phyloP scores from a whole-genome alignment of 2,329 filamentous ascomycete species.

The Fusarium nygamai region DNA sequence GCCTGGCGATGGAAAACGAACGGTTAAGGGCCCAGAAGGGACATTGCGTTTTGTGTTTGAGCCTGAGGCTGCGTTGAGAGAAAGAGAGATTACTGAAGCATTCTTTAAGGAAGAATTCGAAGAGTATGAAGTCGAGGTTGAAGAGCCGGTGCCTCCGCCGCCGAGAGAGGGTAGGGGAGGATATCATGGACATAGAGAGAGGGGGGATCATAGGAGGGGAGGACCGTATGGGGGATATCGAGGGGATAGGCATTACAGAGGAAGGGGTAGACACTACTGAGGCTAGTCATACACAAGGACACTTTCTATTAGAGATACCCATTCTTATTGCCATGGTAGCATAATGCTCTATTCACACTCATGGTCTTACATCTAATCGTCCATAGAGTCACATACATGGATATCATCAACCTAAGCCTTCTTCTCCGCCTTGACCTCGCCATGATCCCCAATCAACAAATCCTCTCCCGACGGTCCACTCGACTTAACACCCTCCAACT shows the following conservation, averaged over 20 bases:
- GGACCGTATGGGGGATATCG: slow-evolving; percentile 49
- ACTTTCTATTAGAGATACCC: slow-evolving; percentile 26
- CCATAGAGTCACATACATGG: not conserved
- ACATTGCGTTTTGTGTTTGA: slow-evolving; percentile 93
- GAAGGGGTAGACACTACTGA: slow-evolving; percentile 48
- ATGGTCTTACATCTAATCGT: not conserved
- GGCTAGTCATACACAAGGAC: not conserved
- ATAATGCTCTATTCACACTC: not conserved
- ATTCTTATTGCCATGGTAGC: not conserved
- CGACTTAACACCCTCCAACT: slow-evolving; percentile 48
- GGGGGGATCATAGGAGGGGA: slow-evolving; percentile 47
- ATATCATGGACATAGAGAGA: slow-evolving; percentile 46
- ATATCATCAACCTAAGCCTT: slow-evolving; percentile 17
- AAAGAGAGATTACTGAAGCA: slow-evolving; percentile 72
- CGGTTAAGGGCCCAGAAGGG: slow-evolving; percentile 66
- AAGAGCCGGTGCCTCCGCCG: slow-evolving; percentile 63
- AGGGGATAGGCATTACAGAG: slow-evolving; percentile 48
- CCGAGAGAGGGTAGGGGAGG: slow-evolving; percentile 41
- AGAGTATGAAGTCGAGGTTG: slow-evolving; percentile 80
- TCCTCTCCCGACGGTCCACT: slow-evolving; percentile 52
- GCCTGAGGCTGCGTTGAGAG: slow-evolving; percentile 75
- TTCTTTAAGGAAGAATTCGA: slow-evolving; percentile 81
- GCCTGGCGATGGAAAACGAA: slow-evolving; percentile 48
- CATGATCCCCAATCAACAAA: slow-evolving; percentile 32
- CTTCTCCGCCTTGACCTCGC: not conserved